Conservation (phyloP, 129 eudicot genomes). For the sunflower (Helianthus annuus) region DNA sequence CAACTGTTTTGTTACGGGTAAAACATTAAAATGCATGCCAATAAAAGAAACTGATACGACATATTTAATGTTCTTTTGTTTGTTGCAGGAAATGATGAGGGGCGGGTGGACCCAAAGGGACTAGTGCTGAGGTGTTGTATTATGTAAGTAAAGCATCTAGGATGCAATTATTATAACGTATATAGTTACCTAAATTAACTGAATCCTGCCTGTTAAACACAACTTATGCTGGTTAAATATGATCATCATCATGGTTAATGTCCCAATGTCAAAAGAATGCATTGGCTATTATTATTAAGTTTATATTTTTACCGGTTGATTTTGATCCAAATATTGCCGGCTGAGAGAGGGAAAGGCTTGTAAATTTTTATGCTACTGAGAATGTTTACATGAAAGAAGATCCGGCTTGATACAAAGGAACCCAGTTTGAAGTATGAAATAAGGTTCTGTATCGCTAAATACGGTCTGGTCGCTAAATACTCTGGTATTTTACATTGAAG, state of each 20-base stretch:
- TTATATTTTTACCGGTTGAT: background rate
- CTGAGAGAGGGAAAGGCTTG: background rate
- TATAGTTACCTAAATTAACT: conserved; percentile 37
- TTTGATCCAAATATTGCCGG: conserved; percentile 7
- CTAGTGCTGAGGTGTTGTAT: conserved; percentile 61
- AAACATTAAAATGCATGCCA: conserved; percentile 2
- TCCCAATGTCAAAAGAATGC: conserved; percentile 21
- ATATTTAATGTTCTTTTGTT: background rate
- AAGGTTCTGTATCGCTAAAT: too few relatives aligned
- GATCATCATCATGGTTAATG: conserved; percentile 23
- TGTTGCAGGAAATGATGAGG: conserved; percentile 63
- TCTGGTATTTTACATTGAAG: too few relatives aligned
- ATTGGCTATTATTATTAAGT: background rate
- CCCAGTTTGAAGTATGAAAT: too few relatives aligned
- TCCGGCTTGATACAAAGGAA: too few relatives aligned
- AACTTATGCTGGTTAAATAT: conserved; percentile 31
- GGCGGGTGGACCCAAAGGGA: conserved; percentile 67
- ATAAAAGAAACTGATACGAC: background rate
- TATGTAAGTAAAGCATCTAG: conserved; percentile 40
- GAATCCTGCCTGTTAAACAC: conserved; percentile 32
- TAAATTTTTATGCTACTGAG: background rate
- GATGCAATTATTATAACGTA: conserved; percentile 15
- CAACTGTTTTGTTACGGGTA: background rate
- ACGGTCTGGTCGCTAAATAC: too few relatives aligned
- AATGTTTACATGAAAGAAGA: too few relatives aligned